phyloP scores from a whole-genome alignment of 768 basidiomycete genomes.

The Pulveroboletus sp. region DNA sequence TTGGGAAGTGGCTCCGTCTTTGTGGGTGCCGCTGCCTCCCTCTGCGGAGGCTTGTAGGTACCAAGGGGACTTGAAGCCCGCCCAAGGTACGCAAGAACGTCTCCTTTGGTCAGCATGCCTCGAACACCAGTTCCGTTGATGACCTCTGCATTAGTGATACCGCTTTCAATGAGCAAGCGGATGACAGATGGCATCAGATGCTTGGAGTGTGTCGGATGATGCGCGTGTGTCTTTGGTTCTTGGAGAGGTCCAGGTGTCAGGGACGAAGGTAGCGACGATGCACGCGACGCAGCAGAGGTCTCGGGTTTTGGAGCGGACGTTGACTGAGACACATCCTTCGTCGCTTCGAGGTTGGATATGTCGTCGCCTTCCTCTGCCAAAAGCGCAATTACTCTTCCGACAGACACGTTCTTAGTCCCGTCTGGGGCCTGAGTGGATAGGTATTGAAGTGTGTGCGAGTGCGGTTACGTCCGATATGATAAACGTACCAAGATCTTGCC shows the following conservation, averaged over 20 bases:
- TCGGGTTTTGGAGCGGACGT: slow-evolving; percentile 14
- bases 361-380: slow-evolving; percentile 96
- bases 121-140: slow-evolving; percentile 87
- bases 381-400: slow-evolving; percentile 87
- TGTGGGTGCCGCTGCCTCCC: slow-evolving; percentile 22
- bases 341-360: slow-evolving; percentile 73
- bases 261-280: slow-evolving; percentile 16
- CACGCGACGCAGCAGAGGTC: slow-evolving; percentile 17
- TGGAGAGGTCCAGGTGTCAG: slow-evolving; percentile 21
- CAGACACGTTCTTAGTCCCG: slow-evolving; percentile 78
- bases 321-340: slow-evolving; percentile 36
- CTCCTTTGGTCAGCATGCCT: slow-evolving; percentile 96
- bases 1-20: slow-evolving; percentile 36
- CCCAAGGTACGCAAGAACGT: slow-evolving; percentile 83
- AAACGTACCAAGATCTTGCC: slow-evolving; percentile 83
- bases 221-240: slow-evolving; percentile 31
- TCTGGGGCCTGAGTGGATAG: slow-evolving; percentile 50
- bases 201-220: slow-evolving; percentile 47
- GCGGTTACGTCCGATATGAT: background rate
- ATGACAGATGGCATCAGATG: slow-evolving; percentile 89
- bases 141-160: slow-evolving; percentile 50
- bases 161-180: slow-evolving; percentile 61
- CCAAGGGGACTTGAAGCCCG: slow-evolving; percentile 75
- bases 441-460: background rate
- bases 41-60: slow-evolving; percentile 53